phyloP scores from a whole-genome alignment of 345 rosid species.

The Acer saccharum region DNA sequence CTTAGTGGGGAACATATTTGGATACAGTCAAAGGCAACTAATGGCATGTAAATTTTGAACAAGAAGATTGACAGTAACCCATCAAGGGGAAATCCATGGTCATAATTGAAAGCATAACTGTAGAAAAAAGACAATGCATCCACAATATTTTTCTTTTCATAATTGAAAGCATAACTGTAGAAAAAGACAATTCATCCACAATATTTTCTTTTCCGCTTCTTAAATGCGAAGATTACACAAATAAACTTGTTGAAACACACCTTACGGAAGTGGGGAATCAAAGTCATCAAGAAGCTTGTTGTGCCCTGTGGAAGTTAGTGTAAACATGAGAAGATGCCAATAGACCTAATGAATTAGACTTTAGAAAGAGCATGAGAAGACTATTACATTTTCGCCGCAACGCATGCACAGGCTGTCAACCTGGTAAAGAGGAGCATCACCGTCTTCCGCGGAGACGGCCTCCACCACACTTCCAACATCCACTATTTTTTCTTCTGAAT shows the following conservation, averaged over 20 bases:
- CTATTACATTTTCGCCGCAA: slow-evolving; percentile 71
- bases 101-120: too few species aligned
- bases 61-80: too few species aligned
- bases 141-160: too few species aligned
- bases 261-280: slow-evolving; percentile 90
- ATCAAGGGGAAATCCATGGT: too few species aligned
- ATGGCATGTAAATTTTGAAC: too few species aligned
- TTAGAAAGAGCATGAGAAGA: background rate
- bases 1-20: background rate
- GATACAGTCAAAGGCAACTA: too few species aligned
- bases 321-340: background rate
- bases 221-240: too few species aligned
- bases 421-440: slow-evolving; percentile 70
- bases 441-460: slow-evolving; percentile 58
- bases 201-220: too few species aligned
- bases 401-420: slow-evolving; percentile 97
- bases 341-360: background rate
- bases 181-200: too few species aligned
- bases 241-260: slow-evolving; percentile 27
- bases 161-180: too few species aligned
- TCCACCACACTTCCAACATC: slow-evolving; percentile 81
- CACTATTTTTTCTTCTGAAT: slow-evolving; percentile 35
- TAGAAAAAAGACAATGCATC: too few species aligned
- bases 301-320: slow-evolving; percentile 50
- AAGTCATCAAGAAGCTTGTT: slow-evolving; percentile 70